phyloP scores from a whole-genome alignment of 2,329 filamentous ascomycete species.

The Escovopsis sp. region DNA sequence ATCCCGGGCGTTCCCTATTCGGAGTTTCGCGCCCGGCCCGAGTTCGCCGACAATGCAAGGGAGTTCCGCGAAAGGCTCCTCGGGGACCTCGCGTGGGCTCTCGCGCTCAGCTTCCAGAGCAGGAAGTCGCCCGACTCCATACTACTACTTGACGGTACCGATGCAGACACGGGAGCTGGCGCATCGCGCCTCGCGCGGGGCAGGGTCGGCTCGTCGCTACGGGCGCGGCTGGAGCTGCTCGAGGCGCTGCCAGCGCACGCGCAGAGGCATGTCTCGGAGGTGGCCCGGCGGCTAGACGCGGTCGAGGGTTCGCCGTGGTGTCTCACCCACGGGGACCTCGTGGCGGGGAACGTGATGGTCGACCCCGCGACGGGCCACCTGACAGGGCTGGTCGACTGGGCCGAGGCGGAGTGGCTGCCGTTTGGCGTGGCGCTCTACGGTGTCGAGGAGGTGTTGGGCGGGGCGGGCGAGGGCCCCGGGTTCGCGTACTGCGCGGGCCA shows the following conservation, averaged over 20 bases:
- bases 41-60: not conserved
- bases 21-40: not conserved
- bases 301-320: conserved; percentile 36
- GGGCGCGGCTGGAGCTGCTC: conserved; percentile 24
- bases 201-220: conserved; percentile 26
- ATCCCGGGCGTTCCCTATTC: conserved; percentile 27
- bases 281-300: conserved; percentile 9
- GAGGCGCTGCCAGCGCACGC: conserved; percentile 17
- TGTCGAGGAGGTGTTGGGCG: conserved; percentile 42
- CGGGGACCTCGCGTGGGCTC: conserved; percentile 25
- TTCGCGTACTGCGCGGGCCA: conserved; percentile 32
- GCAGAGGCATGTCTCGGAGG: conserved; percentile 14
- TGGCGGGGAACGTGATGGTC: conserved; percentile 43
- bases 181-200: conserved; percentile 10
- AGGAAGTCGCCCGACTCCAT: not conserved
- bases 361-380: conserved; percentile 27
- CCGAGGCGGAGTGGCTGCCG: conserved; percentile 45
- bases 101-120: conserved; percentile 23
- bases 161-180: no score
- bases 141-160: not conserved
- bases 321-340: conserved; percentile 46
- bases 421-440: conserved; percentile 47
- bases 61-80: conserved; percentile 21
- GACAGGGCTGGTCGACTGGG: conserved; percentile 47
- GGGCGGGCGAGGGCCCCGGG: conserved; percentile 7